phyloP scores from a whole-genome alignment of 352 stramenopile species.

The Peronospora destructor region DNA sequence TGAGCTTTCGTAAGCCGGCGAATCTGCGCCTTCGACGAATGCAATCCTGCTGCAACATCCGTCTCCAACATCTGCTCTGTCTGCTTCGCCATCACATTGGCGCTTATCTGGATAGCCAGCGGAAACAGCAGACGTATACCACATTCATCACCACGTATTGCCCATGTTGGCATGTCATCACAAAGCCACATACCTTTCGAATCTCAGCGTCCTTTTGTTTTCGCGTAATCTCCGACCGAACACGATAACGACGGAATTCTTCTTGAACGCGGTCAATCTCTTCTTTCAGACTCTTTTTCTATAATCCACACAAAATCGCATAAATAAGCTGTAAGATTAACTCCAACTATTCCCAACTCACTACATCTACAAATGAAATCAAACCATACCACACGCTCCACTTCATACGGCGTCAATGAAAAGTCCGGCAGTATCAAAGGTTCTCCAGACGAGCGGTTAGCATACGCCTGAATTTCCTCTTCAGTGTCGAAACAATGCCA shows the following conservation, averaged over 20 bases:
- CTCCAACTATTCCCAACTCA: background rate
- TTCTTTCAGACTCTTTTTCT: slow-evolving; percentile 78
- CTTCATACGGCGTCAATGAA: slow-evolving; percentile 68
- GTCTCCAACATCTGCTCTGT: slow-evolving; percentile 74
- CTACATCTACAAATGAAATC: background rate
- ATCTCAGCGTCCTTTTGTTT: slow-evolving; percentile 87
- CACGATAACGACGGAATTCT: slow-evolving; percentile 82
- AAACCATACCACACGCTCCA: slow-evolving; percentile 55
- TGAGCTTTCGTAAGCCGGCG: slow-evolving; percentile 72
- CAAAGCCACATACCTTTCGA: slow-evolving; percentile 50
- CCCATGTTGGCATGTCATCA: background rate
- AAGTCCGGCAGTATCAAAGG: slow-evolving; percentile 53
- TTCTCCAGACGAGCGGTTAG: slow-evolving; percentile 48
- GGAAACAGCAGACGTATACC: background rate
- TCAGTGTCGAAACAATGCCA: slow-evolving; percentile 70
- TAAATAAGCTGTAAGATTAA: background rate
- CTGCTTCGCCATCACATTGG: slow-evolving; percentile 64
- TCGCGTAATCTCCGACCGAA: slow-evolving; percentile 81
- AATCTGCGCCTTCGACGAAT: slow-evolving; percentile 65
- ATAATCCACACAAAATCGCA: slow-evolving; percentile 4
- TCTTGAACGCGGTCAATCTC: slow-evolving; percentile 82
- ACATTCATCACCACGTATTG: slow-evolving; percentile 1
- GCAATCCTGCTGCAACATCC: slow-evolving; percentile 60
- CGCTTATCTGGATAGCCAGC: slow-evolving; percentile 54
- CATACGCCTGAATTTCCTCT: slow-evolving; percentile 55